phyloP scores from a whole-genome alignment of 2,329 filamentous ascomycete species.

The Microdochium paspali region DNA sequence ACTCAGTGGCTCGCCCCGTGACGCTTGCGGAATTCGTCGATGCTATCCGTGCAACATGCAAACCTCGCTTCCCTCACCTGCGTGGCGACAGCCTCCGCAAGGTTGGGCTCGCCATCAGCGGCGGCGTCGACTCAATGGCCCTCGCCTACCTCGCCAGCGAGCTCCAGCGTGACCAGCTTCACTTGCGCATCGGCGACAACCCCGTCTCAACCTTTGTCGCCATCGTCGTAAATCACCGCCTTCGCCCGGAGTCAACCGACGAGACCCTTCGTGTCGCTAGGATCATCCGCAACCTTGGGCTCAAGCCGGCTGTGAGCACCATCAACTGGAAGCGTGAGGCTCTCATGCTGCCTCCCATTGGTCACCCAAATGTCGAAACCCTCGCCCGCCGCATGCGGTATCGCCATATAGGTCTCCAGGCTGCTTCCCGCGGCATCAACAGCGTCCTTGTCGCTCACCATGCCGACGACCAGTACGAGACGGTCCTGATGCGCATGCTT shows the following conservation, averaged over 20 bases:
- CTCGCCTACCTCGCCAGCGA: constrained; percentile 64
- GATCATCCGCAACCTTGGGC: constrained; percentile 23
- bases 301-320: constrained; percentile 15
- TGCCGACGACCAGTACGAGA: constrained; percentile 84
- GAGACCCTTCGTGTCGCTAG: constrained; percentile 41
- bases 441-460: constrained; percentile 78
- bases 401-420: constrained; percentile 55
- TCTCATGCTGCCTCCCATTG: constrained; percentile 1
- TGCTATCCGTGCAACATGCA: constrained; percentile 38
- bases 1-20: constrained; percentile 29
- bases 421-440: constrained; percentile 37
- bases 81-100: constrained; percentile 22
- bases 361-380: constrained; percentile 63
- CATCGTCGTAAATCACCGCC: constrained; percentile 47
- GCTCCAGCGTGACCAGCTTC: constrained; percentile 22
- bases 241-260: constrained; percentile 38
- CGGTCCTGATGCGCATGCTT: constrained; percentile 69
- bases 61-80: constrained; percentile 36
- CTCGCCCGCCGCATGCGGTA: constrained; percentile 68
- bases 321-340: constrained; percentile 15
- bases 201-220: constrained; percentile 29
- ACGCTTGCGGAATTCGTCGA: constrained; percentile 31
- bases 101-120: constrained; percentile 69
- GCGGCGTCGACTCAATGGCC: constrained; percentile 97
- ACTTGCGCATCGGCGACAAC: constrained; percentile 34